A percentile compares a stretch with the other conserved stretches of the same genome.
Evolutionary conservation across 306 rosid species (phyloP).

Genomic region (Amphicarpaea edgeworthii): DNA sequence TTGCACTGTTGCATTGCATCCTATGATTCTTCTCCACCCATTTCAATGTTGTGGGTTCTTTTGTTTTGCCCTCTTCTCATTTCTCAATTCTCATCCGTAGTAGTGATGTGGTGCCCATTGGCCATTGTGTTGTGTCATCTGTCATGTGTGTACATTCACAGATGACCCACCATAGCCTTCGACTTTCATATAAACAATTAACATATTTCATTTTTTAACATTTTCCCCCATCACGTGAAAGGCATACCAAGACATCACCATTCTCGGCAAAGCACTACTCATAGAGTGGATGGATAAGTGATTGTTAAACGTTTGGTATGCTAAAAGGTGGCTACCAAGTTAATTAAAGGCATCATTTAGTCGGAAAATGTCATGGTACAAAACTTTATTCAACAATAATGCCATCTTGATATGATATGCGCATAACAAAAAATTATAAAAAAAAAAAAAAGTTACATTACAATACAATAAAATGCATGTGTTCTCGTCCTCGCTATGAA

Average conservation of each 20-base stretch:
- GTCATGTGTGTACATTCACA: conserved; percentile 16
- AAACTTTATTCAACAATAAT: conserved; percentile 44
- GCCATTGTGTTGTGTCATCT: too few relatives aligned
- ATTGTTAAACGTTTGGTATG: conserved; percentile 2
- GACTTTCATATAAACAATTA: conserved; percentile 27
- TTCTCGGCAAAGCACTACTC: conserved; percentile 34
- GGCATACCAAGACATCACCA: not conserved
- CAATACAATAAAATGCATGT: not conserved
- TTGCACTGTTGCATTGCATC: conserved; percentile 60
- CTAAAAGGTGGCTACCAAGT: conserved; percentile 35
- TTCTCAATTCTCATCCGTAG: too few relatives aligned
- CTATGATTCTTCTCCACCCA: conserved; percentile 57
- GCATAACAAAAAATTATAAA: not conserved
- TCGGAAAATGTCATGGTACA: conserved; percentile 5
- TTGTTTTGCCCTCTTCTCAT: conserved; percentile 39
- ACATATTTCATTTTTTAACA: conserved; percentile 34
- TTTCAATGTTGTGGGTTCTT: conserved; percentile 40
- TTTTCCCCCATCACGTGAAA: conserved; percentile 41
- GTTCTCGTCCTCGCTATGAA: conserved; percentile 6
- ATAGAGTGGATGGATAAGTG: conserved; percentile 21
- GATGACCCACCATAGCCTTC: conserved; percentile 31
- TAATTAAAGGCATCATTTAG: conserved; percentile 35
- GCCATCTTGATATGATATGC: conserved; percentile 14
- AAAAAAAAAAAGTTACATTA: not conserved
- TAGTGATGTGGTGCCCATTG: conserved; percentile 10